Conservation (phyloP, 1,284 basidiomycete species). For the Pterulicium gracile region DNA sequence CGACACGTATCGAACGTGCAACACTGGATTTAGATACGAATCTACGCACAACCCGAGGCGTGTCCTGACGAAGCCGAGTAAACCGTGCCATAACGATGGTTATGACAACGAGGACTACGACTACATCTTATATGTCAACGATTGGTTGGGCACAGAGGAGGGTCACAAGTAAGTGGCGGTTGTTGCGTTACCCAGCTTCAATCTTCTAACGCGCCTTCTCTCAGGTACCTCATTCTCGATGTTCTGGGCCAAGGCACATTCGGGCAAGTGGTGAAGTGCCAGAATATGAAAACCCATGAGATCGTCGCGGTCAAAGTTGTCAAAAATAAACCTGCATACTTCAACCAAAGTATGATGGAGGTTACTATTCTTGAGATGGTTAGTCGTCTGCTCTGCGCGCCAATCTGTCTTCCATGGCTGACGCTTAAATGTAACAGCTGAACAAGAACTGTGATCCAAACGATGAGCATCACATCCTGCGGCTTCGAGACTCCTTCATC, state of each 20-base stretch:
- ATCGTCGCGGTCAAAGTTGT: constrained; percentile 99
- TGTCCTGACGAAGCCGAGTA: constrained; percentile 93
- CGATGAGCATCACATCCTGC: constrained; percentile 95
- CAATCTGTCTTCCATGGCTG: constrained; percentile 39
- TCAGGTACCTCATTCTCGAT: constrained; percentile 93
- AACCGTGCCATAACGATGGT: constrained; percentile 87
- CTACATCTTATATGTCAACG: constrained; percentile 96
- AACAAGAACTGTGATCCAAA: constrained; percentile 88
- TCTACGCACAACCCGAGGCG: constrained; percentile 85
- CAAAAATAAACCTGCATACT: constrained; percentile 99
- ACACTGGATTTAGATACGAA: constrained; percentile 88
- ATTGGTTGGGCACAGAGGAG: constrained; percentile 85
- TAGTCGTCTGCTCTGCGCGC: constrained; percentile 20
- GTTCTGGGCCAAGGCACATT: constrained; percentile 98
- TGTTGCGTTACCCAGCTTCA: constrained; percentile 7
- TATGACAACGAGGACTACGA: constrained; percentile 97
- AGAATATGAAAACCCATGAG: constrained; percentile 98
- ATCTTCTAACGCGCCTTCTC: constrained; percentile 11
- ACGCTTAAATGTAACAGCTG: constrained; percentile 42
- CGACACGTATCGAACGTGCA: constrained; percentile 88
- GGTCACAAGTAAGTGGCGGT: constrained; percentile 69
- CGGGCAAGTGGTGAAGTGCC: constrained; percentile 98
- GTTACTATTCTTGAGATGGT: constrained; percentile 95
- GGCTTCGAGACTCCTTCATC: constrained; percentile 93
- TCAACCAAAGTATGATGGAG: constrained; percentile 99